Evolutionary conservation across 768 basidiomycete species (phyloP), one percentile per base, ranked within the genome.

Genomic region (Trametes sanguinea): DNA sequence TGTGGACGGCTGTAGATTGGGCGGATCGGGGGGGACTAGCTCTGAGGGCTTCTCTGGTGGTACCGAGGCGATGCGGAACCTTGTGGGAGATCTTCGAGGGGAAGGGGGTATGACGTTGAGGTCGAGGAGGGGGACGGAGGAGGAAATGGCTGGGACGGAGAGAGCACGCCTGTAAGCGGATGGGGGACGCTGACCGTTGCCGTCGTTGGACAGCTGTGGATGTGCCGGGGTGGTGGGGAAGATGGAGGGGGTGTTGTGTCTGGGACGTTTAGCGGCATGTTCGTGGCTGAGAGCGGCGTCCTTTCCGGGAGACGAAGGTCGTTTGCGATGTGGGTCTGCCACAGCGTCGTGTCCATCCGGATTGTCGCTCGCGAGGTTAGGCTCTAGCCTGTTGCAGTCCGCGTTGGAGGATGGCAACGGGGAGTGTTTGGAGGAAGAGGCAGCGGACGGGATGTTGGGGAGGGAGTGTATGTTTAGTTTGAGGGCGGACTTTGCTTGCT

Each of bases 61-160:
- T 2, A 68, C 63, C 27, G 68, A 66, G 2, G 65, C 56, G 44
- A 67, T 60, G 16, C 68, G 63, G 45, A 65, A 60, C 60, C 62
- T 65, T 4, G 60, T 30, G n/a, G 64, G 65, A 30, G 64, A 65
- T 10, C 60, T 55, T 27, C 62, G 63, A 22, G 14, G 66, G 65
- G 65, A 64, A 4, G 65, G 63, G 1, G 68, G 66, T 27, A 65
- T 40, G 29, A 46, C 57, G 51, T 63, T 65, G 42, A 65, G 61
- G 51, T 67, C 64, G n/a, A 67, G 51, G 32, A 61, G 51, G 27
- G 66, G 68, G 10, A 69, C 11, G 44, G 56, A 17, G 16, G 63
- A 53, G 37, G 61, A 33, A 27, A 48, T n/a, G 33, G 57, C 43
- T 1, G 67, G 67, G 11, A 68, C 65, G 8, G 67, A 68, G 22